Evolutionary conservation across 2,329 filamentous ascomycete species (phyloP).

Genomic region (Paecilomyces sp.): DNA sequence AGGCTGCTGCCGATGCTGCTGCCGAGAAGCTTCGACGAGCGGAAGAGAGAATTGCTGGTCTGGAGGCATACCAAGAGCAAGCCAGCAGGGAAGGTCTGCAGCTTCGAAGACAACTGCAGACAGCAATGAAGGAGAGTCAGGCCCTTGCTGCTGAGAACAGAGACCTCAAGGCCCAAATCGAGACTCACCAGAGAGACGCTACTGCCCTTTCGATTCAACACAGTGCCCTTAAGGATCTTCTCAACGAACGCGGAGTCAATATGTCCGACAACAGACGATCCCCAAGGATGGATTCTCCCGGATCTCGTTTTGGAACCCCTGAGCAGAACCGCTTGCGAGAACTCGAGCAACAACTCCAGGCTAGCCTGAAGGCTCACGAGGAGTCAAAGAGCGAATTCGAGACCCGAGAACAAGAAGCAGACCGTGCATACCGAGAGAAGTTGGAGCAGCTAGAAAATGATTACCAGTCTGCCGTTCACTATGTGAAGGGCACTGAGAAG

Average conservation of each 20-base stretch:
- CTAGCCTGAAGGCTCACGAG: conserved; percentile 71
- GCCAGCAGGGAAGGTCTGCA: conserved; percentile 86
- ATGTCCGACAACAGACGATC: conserved; percentile 62
- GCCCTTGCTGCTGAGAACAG: conserved; percentile 71
- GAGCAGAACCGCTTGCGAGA: conserved; percentile 74
- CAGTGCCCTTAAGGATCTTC: conserved; percentile 84
- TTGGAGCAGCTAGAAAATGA: conserved; percentile 91
- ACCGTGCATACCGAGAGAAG: conserved; percentile 84
- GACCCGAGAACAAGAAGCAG: conserved; percentile 75
- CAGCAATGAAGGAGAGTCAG: conserved; percentile 74
- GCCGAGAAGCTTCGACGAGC: conserved; percentile 85
- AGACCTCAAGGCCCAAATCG: conserved; percentile 74
- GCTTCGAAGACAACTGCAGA: conserved; percentile 83
- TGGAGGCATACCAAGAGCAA: conserved; percentile 96
- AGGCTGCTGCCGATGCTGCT: conserved; percentile 77
- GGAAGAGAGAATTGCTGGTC: conserved; percentile 91
- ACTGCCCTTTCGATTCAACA: conserved; percentile 91
- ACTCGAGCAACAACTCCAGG: conserved; percentile 79
- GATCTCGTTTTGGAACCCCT: conserved; percentile 67
- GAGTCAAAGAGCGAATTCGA: conserved; percentile 75
- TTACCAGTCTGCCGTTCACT: conserved; percentile 95
- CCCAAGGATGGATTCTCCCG: conserved; percentile 65
- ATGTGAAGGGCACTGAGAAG: conserved; percentile 97
- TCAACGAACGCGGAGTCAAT: conserved; percentile 82
- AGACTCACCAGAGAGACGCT: conserved; percentile 84